Percentiles rank a stretch among this genome's conserved stretches.
These are phyloP conservation scores for Chytriomyces sp. DNA, from an alignment of 192 early-diverging fungal species.

Conservation along the genomic window DNA sequence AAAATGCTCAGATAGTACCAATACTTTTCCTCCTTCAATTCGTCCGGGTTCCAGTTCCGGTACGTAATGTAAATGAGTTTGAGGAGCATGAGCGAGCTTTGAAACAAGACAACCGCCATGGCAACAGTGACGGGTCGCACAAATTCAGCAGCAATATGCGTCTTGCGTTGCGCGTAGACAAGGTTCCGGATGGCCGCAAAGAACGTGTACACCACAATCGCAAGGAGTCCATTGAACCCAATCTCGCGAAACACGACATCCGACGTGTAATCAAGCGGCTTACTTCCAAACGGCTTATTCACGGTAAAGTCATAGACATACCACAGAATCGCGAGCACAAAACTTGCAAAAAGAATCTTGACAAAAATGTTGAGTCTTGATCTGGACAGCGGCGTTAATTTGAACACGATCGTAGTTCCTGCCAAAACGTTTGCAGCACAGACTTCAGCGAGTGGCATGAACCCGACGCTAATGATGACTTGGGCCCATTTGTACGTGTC, in stretches of 20 bases:
- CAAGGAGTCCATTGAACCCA: conserved; percentile 14
- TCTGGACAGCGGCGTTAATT: not conserved
- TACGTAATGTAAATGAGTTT: conserved; percentile 19
- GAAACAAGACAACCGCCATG: not conserved
- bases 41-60: conserved; percentile 18
- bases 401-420: not conserved
- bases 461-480: not conserved
- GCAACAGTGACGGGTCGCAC: not conserved
- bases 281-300: conserved; percentile 13
- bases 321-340: not conserved
- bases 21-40: conserved; percentile 15
- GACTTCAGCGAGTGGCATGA: conserved; percentile 20
- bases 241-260: conserved; percentile 13
- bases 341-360: not conserved
- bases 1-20: conserved; percentile 6
- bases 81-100: not conserved
- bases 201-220: not conserved
- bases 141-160: not conserved
- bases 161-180: not conserved
- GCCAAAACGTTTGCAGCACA: not conserved
- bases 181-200: not conserved
- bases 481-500: conserved; percentile 8
- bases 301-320: conserved; percentile 12
- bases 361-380: not conserved
- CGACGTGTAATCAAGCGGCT: not conserved